Conservation (phyloP, 1,139 yeast species). For the Suhomyces bribrorum region DNA sequence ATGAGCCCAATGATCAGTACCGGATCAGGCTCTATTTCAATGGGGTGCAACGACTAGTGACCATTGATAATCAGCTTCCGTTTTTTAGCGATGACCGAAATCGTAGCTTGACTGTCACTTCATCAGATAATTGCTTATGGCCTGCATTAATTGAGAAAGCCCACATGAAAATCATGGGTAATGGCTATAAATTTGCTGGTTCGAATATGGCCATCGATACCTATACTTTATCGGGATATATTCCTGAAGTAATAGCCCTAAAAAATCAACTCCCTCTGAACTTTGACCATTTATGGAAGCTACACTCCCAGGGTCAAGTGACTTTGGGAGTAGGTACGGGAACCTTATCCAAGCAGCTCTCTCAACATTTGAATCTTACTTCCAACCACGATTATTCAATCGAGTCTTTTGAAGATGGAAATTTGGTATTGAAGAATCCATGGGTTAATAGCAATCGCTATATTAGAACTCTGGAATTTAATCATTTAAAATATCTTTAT, state of each 20-base stretch:
- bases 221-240: conserved; percentile 66
- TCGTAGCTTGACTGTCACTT: conserved; percentile 37
- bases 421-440: conserved; percentile 53
- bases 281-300: conserved; percentile 35
- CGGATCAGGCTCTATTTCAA: conserved; percentile 47
- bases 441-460: conserved; percentile 34
- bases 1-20: conserved; percentile 32
- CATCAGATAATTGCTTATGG: conserved; percentile 52
- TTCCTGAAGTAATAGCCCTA: conserved; percentile 60
- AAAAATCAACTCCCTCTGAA: conserved; percentile 25
- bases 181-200: conserved; percentile 66
- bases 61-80: conserved; percentile 51
- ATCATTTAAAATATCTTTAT: conserved; percentile 59
- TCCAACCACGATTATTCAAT: conserved; percentile 72
- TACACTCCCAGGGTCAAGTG: conserved; percentile 34
- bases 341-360: conserved; percentile 38
- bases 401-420: conserved; percentile 19
- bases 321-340: conserved; percentile 75
- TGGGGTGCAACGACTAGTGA: conserved; percentile 56
- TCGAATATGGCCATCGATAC: conserved; percentile 82
- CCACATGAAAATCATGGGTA: conserved; percentile 59
- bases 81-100: conserved; percentile 17
- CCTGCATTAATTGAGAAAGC: conserved; percentile 81
- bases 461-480: conserved; percentile 31
- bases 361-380: conserved; percentile 42